These are phyloP conservation scores for Pseudonitzschia pungens DNA, from an alignment of 108 stramenopile genomes.

Conservation along the genomic window DNA sequence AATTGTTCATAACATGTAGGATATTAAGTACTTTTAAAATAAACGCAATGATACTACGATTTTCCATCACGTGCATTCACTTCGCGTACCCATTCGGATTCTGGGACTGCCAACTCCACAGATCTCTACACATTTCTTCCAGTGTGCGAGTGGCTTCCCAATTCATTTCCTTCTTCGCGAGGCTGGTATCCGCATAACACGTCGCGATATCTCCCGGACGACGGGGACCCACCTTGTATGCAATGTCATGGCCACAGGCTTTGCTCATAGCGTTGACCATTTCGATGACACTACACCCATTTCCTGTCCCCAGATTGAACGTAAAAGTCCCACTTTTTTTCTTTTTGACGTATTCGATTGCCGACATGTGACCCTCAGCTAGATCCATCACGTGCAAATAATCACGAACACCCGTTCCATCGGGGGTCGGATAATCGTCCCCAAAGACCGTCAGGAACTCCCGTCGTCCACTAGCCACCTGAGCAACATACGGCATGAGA, in stretches of 20 bases:
- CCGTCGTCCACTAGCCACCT: slow-evolving; percentile 96
- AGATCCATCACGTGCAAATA: slow-evolving; percentile 99
- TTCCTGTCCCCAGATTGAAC: slow-evolving; percentile 98
- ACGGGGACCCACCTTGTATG: slow-evolving; percentile 86
- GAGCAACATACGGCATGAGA: slow-evolving; percentile 97
- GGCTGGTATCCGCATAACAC: slow-evolving; percentile 93
- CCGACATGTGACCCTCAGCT: slow-evolving; percentile 93
- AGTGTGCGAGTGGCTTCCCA: slow-evolving; percentile 91
- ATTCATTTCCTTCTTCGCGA: slow-evolving; percentile 90
- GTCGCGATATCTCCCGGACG: slow-evolving; percentile 95
- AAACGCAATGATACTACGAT: too few species aligned
- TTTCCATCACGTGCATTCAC: not conserved
- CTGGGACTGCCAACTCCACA: slow-evolving; percentile 96
- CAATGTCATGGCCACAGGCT: slow-evolving; percentile 88
- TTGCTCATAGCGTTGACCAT: slow-evolving; percentile 95
- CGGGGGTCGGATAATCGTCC: slow-evolving; percentile 91
- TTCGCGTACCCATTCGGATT: slow-evolving; percentile 92
- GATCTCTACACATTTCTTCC: slow-evolving; percentile 94
- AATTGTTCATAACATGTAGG: too few species aligned
- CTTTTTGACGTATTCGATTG: slow-evolving; percentile 75
- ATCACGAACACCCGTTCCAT: slow-evolving; percentile 98
- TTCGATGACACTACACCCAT: slow-evolving; percentile 90
- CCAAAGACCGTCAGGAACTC: slow-evolving; percentile 96
- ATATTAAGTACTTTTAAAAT: too few species aligned
- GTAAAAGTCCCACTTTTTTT: slow-evolving; percentile 48